Conservation (phyloP, 148 eudicot species). For the Nepenthes gracilis region DNA sequence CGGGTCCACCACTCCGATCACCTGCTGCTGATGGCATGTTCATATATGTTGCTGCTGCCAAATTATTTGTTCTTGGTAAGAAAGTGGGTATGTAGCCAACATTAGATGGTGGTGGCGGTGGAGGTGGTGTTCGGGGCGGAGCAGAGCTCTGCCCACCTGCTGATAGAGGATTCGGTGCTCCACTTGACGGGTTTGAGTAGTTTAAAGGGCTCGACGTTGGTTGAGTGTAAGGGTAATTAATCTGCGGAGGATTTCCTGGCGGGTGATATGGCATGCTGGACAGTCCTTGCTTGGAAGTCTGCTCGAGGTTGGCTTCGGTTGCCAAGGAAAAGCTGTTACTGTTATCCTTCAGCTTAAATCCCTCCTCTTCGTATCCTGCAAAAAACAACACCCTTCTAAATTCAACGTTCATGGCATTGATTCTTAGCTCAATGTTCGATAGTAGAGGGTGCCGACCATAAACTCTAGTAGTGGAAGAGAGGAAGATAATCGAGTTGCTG, state of each 20-base stretch:
- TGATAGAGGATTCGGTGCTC: too few relatives aligned
- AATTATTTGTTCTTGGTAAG: slow-evolving; percentile 21
- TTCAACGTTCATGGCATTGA: background rate
- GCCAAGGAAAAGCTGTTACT: slow-evolving; percentile 18
- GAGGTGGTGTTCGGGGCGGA: too few relatives aligned
- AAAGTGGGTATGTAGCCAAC: slow-evolving; percentile 27
- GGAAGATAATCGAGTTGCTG: too few relatives aligned
- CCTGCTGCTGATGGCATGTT: slow-evolving; percentile 48
- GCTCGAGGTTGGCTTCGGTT: slow-evolving; percentile 16
- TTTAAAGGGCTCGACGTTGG: slow-evolving; percentile 24
- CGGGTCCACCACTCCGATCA: slow-evolving; percentile 22
- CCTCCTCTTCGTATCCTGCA: slow-evolving; percentile 34
- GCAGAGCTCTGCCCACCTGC: too few relatives aligned
- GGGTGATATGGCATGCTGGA: slow-evolving; percentile 13
- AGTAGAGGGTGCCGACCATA: too few relatives aligned
- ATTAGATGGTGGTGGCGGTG: too few relatives aligned
- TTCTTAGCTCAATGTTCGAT: background rate
- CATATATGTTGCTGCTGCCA: slow-evolving; percentile 24
- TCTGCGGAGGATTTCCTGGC: slow-evolving; percentile 15
- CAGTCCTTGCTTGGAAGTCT: slow-evolving; percentile 18
- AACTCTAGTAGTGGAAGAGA: too few relatives aligned
- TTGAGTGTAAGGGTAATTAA: slow-evolving; percentile 16
- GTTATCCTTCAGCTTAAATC: slow-evolving; percentile 33
- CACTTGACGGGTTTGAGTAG: slow-evolving; percentile 19
- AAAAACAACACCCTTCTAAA: background rate